Evolutionary conservation across 2,329 filamentous ascomycete species (phyloP).

Genomic region (Clarireedia hainanense): DNA sequence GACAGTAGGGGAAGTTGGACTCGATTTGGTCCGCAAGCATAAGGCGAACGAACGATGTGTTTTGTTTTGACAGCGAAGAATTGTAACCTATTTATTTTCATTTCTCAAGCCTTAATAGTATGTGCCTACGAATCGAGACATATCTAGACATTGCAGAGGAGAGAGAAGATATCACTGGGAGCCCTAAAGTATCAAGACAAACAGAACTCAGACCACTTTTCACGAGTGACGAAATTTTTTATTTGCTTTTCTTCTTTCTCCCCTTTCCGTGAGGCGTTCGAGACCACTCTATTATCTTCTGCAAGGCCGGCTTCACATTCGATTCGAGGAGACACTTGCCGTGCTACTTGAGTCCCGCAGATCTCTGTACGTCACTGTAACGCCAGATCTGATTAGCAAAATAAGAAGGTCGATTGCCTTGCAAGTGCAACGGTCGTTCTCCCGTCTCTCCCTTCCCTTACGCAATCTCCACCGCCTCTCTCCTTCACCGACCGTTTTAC

Average conservation of each 20-base stretch:
- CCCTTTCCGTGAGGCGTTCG: neutral
- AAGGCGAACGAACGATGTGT: conserved; percentile 15
- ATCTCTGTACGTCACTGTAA: neutral
- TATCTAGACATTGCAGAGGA: conserved; percentile 3
- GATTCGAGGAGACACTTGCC: neutral
- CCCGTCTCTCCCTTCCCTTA: too few species aligned
- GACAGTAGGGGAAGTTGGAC: neutral
- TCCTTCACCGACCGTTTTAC: too few species aligned
- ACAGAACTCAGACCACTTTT: neutral
- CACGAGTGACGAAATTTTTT: neutral
- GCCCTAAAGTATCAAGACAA: neutral
- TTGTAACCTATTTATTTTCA: conserved; percentile 10
- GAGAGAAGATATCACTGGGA: neutral
- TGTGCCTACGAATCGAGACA: neutral
- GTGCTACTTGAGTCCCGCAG: neutral
- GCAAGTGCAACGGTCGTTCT: too few species aligned
- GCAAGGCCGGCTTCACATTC: neutral
- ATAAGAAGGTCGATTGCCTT: too few species aligned
- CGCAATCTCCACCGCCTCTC: too few species aligned
- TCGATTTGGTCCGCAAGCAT: conserved; percentile 12
- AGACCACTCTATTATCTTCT: neutral
- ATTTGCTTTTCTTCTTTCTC: neutral
- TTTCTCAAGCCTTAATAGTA: conserved; percentile 2
- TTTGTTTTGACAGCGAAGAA: conserved; percentile 6
- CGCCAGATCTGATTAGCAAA: too few species aligned